A percentile compares a stretch with the other conserved stretches of the same genome.
phyloP scores from a whole-genome alignment of 768 basidiomycete genomes.

The Guyanaporus albipodus region DNA sequence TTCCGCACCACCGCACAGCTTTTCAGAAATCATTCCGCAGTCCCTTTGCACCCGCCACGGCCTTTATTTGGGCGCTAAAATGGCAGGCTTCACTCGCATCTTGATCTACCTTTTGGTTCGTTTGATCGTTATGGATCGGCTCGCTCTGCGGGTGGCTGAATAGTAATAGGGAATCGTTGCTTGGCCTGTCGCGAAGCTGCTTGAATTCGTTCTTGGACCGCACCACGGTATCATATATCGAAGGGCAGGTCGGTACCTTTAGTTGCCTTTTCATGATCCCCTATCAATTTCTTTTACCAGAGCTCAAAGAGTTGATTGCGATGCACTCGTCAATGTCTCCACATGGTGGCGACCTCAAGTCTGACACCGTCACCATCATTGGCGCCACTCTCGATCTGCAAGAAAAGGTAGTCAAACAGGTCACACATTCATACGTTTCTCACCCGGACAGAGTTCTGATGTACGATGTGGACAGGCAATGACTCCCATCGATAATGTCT shows the following conservation, averaged over 20 bases:
- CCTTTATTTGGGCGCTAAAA: conserved; percentile 82
- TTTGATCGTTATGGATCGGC: background rate
- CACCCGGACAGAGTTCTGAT: background rate
- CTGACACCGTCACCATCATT: conserved; percentile 85
- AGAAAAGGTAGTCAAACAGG: conserved; percentile 76
- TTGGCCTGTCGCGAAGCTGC: conserved; percentile 83
- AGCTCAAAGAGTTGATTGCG: conserved; percentile 87
- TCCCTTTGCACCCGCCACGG: conserved; percentile 91
- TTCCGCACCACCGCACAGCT: too few relatives aligned
- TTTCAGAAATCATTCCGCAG: conserved; percentile 90
- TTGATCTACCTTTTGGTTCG: conserved; percentile 67
- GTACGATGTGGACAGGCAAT: conserved; percentile 50
- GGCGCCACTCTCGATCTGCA: conserved; percentile 87
- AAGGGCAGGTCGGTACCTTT: conserved; percentile 46
- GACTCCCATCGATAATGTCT: conserved; percentile 76
- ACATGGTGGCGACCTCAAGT: conserved; percentile 81
- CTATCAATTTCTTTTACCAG: conserved; percentile 26
- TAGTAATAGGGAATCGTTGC: conserved; percentile 58
- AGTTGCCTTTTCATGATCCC: background rate
- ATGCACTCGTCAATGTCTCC: conserved; percentile 73
- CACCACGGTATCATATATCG: conserved; percentile 93
- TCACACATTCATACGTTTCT: conserved; percentile 8
- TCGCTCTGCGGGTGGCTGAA: background rate
- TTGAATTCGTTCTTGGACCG: conserved; percentile 71
- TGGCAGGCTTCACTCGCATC: conserved; percentile 64